Evolutionary conservation across 192 early-diverging fungal species (phyloP).

Genomic region (Coemansia pectinata): DNA sequence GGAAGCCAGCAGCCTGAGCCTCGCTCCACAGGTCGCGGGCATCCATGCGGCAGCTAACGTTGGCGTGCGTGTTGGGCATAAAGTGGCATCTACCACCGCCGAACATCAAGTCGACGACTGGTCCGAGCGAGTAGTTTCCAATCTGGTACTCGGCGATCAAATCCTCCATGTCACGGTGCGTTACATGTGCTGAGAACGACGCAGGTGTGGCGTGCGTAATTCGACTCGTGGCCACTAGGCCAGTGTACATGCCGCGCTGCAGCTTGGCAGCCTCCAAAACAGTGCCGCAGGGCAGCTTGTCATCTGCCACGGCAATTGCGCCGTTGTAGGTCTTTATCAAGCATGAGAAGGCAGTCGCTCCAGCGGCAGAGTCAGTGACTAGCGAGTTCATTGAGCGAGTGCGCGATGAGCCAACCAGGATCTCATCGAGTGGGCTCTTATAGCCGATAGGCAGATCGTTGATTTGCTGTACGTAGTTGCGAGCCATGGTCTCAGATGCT

Average conservation of each 20-base stretch:
- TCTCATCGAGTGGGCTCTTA: conserved; percentile 65
- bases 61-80: conserved; percentile 62
- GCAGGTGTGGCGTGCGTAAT: conserved; percentile 94
- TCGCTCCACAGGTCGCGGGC: conserved; percentile 65
- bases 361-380: conserved; percentile 96
- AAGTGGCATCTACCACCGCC: conserved; percentile 93
- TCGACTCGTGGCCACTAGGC: conserved; percentile 89
- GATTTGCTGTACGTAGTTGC: conserved; percentile 75
- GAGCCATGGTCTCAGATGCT: conserved; percentile 85
- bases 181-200: conserved; percentile 79
- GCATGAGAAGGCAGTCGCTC: conserved; percentile 95
- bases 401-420: conserved; percentile 85
- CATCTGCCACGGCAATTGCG: conserved; percentile 77
- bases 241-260: conserved; percentile 75
- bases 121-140: conserved; percentile 84
- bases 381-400: conserved; percentile 80
- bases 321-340: conserved; percentile 90
- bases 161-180: conserved; percentile 76
- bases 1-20: conserved; percentile 65
- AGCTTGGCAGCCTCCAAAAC: conserved; percentile 91
- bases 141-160: conserved; percentile 90
- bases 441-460: conserved; percentile 58
- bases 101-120: conserved; percentile 83
- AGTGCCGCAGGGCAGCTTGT: conserved; percentile 84
- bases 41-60: conserved; percentile 76